phyloP scores from a whole-genome alignment of 208 protist species.

The Herpetomonas samuelpessoai region DNA sequence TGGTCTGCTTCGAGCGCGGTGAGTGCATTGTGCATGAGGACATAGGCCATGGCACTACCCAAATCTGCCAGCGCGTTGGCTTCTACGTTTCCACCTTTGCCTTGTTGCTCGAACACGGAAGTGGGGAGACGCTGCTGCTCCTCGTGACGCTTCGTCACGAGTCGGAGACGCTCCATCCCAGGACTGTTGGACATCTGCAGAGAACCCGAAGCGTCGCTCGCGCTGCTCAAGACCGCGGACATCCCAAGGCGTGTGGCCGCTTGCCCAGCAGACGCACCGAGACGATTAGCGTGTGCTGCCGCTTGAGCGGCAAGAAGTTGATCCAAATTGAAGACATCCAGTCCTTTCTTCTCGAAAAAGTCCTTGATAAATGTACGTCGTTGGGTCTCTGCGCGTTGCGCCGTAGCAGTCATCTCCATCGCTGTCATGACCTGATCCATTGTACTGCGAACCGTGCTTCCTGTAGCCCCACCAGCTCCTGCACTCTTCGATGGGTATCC shows the following conservation, averaged over 20 bases:
- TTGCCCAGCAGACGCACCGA: too few relatives aligned
- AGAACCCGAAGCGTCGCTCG: neutral
- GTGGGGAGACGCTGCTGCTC: constrained; percentile 47
- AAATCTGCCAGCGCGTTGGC: constrained; percentile 20
- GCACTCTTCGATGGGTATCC: too few relatives aligned
- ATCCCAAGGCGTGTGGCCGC: neutral
- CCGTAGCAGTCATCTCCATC: neutral
- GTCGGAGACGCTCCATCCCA: constrained; percentile 42
- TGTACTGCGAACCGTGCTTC: neutral
- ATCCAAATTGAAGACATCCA: constrained; percentile 46
- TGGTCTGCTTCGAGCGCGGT: constrained; percentile 28
- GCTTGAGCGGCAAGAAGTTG: neutral
- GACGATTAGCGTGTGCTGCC: neutral
- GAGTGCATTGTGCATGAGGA: constrained; percentile 50
- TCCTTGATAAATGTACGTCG: constrained; percentile 18
- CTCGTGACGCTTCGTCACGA: constrained; percentile 40
- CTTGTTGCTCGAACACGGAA: constrained; percentile 28
- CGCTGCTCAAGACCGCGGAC: neutral
- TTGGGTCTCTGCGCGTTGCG: constrained; percentile 6
- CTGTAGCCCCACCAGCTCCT: too few relatives aligned
- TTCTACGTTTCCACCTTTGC: constrained; percentile 11
- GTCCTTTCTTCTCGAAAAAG: constrained; percentile 66
- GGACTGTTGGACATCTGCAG: constrained; percentile 7
- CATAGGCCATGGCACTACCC: constrained; percentile 42
- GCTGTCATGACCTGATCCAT: neutral